Base-by-base conservation (phyloP, 2,329 filamentous ascomycete species). In the Grosmannia clavigera region DNA sequence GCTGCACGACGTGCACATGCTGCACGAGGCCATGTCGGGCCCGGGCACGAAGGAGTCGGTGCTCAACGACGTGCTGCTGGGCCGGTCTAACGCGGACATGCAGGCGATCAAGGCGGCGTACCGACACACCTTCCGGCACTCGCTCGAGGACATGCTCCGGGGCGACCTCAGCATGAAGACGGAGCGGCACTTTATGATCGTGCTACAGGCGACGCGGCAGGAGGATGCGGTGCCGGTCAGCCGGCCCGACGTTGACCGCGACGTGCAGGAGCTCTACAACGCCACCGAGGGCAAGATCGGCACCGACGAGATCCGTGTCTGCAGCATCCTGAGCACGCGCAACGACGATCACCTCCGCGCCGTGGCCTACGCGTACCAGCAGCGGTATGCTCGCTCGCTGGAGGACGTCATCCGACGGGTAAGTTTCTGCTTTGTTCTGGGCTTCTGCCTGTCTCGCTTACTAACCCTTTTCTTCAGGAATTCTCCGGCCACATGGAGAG, bases 401-500 rank as follows among this genome's bases (percentile, higher is more conserved):
- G 85, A 90, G 64, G 81, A 83, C 40, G 85, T 90, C 57, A 84
- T 97, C 66, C 83, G 84, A 63, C 87, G 82, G 67, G 82, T 84
- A 71, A 73, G 76, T 55, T 46, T 43, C 6, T 43, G 10, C 3
- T 40, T 40, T 40, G 38, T 40, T 40, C 16, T 40, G 10, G 38
- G 16, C 10, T 40, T 16, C 5, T 12, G 5, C 38, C 38, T 40
- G 10, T 40, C 16, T 40, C 10, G 43, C 43, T 46, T 5, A 12
- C 31, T 27, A 12, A n/a, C 60, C 67, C 57, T 22, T 22, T 22
- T 22, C 22, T 22, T 53, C 62, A 85, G 75, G 85, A 94, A 68
- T 96, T 96, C 73, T 88, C 86, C 0, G 92, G 92, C 0, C 92
- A 97, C 70, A 96, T 97, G 91, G 79, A 92, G 70, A 82, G 89